A percentile compares a stretch with the other conserved stretches of the same genome.
phyloP scores from a whole-genome alignment of 2,329 filamentous ascomycete genomes.

The Dendrostoma leiphaemia region DNA sequence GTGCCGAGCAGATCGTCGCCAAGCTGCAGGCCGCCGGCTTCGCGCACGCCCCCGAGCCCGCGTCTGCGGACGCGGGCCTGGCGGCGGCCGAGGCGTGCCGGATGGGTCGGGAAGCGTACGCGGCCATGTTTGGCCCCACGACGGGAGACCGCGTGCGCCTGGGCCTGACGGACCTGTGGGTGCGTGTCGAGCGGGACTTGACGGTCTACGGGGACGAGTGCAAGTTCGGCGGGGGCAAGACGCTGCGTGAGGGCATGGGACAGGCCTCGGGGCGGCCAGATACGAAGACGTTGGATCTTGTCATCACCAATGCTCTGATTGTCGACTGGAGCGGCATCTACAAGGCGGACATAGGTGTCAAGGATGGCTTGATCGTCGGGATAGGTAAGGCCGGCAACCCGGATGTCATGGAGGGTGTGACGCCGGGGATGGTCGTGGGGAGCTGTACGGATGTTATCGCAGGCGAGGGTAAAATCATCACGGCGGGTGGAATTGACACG shows the following conservation, averaged over 20 bases:
- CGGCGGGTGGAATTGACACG: constrained; percentile 83
- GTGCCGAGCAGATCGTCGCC: constrained; percentile 64
- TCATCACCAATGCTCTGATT: constrained; percentile 86
- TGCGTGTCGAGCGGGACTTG: constrained; percentile 83
- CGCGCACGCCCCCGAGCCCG: constrained; percentile 69
- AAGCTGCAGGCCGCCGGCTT: constrained; percentile 73
- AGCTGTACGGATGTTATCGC: constrained; percentile 90
- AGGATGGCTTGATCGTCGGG: constrained; percentile 78
- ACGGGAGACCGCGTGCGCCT: constrained; percentile 81
- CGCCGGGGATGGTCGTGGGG: constrained; percentile 75
- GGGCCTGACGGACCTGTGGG: constrained; percentile 83
- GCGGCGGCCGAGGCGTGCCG: constrained; percentile 59
- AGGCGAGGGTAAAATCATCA: constrained; percentile 86
- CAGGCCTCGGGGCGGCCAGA: constrained; percentile 78
- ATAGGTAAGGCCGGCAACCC: constrained; percentile 96
- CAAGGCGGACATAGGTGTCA: constrained; percentile 95
- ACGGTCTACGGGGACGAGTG: constrained; percentile 91
- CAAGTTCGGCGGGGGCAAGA: constrained; percentile 93
- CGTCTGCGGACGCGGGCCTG: constrained; percentile 46
- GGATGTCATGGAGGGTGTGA: constrained; percentile 92
- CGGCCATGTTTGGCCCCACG: constrained; percentile 89
- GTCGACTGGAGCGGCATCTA: constrained; percentile 91
- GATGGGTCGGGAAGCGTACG: constrained; percentile 78
- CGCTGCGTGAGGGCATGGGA: constrained; percentile 91
- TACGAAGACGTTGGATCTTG: constrained; percentile 73